Base-by-base conservation (phyloP, 305 asterid genomes). In the Coffea humblotiana region DNA sequence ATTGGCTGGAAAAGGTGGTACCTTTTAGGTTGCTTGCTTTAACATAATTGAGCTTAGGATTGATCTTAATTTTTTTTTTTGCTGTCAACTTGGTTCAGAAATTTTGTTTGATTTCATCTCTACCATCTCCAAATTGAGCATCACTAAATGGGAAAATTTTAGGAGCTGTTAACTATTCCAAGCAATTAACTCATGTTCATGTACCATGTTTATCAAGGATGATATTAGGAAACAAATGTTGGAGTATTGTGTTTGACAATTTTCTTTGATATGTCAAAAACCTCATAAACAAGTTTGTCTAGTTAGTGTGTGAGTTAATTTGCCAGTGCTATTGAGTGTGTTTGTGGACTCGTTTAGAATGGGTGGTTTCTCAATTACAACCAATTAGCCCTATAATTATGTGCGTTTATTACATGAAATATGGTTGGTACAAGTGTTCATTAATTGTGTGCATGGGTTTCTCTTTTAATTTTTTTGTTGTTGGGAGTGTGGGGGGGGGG, bases 71-170 rank as follows among this genome's bases (percentile, higher is more conserved):
- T 21, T 72, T 32, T 35, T 7, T n/a, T 71, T 27, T 72, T 66
- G 23, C 52, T 56, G 83, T 71, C 43, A 77, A 79, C 81, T 82
- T 83, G 78, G 63, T 56, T 52, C 48, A 56, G 37, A 74, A 77
- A 23, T 47, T 68, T 45, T 71, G 63, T 54, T 84, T 52, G 16
- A 63, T 7, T 21, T 66, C 54, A 23, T 27, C 49, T 71, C 14
- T 14, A 10, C 27, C 32, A 0, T n/a, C 16, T 71, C 49, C 54
- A 72, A 56, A 15, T 84, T 78, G 16, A n/a, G 71, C 7, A 13
- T 51, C 4, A 6, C 29, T 61, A n/a, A 54, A 61, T 25, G 3
- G 29, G 6, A 49, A 14, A 4, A 15, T 32, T 67, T 43, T 16
- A 4, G 43, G 71, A 15, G 19, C 45, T n/a, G 63, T 74, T 23